phyloP scores from a whole-genome alignment of 495 filamentous ascomycete genomes.

The Hypoxylon fuscum region DNA sequence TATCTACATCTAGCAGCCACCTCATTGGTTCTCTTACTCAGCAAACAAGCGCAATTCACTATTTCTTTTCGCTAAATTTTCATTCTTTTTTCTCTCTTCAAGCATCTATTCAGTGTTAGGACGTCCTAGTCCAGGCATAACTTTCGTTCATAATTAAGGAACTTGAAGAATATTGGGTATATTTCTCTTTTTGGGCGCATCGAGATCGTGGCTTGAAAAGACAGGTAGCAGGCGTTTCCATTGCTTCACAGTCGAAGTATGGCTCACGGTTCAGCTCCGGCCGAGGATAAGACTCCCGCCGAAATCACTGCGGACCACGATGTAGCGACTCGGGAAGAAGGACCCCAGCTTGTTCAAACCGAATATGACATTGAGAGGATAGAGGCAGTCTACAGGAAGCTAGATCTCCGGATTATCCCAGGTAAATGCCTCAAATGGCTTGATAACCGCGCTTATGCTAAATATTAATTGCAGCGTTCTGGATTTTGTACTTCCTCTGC shows the following conservation, averaged over 20 bases:
- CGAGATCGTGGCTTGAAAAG: conserved; percentile 43
- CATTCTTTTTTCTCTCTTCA: neutral
- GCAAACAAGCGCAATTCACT: conserved; percentile 7
- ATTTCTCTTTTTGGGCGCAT: conserved; percentile 1
- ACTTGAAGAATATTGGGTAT: neutral
- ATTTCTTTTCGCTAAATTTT: conserved; percentile 10
- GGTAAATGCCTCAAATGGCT: conserved; percentile 46
- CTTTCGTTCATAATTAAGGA: neutral
- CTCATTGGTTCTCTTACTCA: conserved; percentile 23
- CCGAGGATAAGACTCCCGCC: conserved; percentile 42
- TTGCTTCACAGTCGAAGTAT: conserved; percentile 62
- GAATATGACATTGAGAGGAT: conserved; percentile 65
- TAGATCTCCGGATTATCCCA: conserved; percentile 86
- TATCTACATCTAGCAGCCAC: neutral
- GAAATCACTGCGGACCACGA: conserved; percentile 29
- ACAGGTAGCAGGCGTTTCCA: conserved; percentile 61
- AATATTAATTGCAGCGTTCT: conserved; percentile 68
- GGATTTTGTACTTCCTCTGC: conserved; percentile 92
- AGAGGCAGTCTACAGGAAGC: conserved; percentile 76
- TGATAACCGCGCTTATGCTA: conserved; percentile 1
- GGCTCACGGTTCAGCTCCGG: conserved; percentile 43
- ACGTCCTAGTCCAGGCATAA: neutral
- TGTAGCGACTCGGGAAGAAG: conserved; percentile 27
- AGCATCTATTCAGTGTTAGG: conserved; percentile 2
- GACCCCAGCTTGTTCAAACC: conserved; percentile 22